Evolutionary conservation across 2,329 filamentous ascomycete species (phyloP).

Genomic region (Botrytis aclada): DNA sequence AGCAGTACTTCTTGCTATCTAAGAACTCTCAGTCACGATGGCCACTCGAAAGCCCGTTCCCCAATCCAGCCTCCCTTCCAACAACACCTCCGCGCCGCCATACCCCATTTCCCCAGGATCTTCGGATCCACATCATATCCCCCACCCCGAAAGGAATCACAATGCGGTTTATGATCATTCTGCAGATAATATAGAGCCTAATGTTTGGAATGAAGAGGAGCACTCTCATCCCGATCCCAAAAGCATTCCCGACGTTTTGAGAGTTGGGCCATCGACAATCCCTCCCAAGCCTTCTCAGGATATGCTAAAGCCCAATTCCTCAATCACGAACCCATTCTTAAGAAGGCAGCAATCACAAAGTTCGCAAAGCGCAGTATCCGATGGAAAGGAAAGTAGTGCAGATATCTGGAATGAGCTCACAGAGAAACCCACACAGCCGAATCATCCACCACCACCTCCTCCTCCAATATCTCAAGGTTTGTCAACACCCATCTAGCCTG

Average conservation of each 20-base stretch:
- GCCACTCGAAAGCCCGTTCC: conserved; percentile 36
- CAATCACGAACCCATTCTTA: conserved; percentile 36
- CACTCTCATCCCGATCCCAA: conserved; percentile 6
- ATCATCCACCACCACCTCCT: conserved; percentile 23
- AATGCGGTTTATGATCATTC: conserved; percentile 22
- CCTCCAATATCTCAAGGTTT: conserved; percentile 28
- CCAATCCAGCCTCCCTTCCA: conserved; percentile 19
- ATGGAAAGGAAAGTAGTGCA: conserved; percentile 32
- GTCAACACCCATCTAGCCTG: background rate
- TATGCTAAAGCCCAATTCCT: conserved; percentile 21
- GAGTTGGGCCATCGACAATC: conserved; percentile 29
- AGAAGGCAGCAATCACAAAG: conserved; percentile 26
- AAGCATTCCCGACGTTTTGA: conserved; percentile 32
- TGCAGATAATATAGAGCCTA: conserved; percentile 23
- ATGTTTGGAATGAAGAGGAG: conserved; percentile 29
- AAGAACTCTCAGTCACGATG: conserved; percentile 24
- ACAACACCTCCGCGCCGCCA: conserved; percentile 24
- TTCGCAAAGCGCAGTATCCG: conserved; percentile 19
- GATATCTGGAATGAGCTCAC: conserved; percentile 31
- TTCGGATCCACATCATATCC: conserved; percentile 18
- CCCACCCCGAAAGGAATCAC: conserved; percentile 24
- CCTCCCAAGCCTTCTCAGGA: conserved; percentile 31
- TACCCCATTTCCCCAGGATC: conserved; percentile 31
- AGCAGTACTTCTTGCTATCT: background rate
- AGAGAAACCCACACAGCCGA: conserved; percentile 23